Evolutionary conservation across 495 filamentous ascomycete species (phyloP).

Genomic region (Cetradonia linearis): DNA sequence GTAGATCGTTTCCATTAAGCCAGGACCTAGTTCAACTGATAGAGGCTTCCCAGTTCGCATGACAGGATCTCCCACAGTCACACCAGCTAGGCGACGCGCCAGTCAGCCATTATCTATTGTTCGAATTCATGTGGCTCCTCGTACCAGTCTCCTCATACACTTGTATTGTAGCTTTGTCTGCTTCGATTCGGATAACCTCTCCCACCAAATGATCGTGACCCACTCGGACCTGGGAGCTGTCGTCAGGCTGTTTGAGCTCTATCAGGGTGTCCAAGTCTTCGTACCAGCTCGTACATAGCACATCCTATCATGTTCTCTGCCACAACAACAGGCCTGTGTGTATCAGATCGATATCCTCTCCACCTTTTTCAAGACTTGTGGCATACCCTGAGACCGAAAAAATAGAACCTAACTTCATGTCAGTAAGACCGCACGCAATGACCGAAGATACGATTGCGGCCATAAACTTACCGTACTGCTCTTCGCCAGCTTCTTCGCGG

Average conservation of each 20-base stretch:
- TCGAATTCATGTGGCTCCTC: conserved; percentile 11
- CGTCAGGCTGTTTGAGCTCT: conserved; percentile 19
- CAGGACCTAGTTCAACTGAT: conserved; percentile 92
- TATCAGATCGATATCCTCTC: conserved; percentile 25
- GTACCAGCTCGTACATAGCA: conserved; percentile 98
- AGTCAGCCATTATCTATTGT: conserved; percentile 20
- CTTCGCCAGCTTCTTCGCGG: conserved; percentile 39
- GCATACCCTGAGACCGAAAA: conserved; percentile 72
- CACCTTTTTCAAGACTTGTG: conserved; percentile 17
- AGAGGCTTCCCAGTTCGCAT: conserved; percentile 83
- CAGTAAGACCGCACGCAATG: background rate
- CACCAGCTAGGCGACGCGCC: conserved; percentile 50
- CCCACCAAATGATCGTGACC: conserved; percentile 83
- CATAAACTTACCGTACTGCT: conserved; percentile 41
- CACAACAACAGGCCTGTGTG: conserved; percentile 69
- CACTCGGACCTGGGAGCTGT: conserved; percentile 56
- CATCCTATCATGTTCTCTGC: conserved; percentile 98
- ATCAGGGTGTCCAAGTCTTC: background rate
- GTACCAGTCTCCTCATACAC: conserved; percentile 98
- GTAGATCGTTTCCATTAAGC: conserved; percentile 98
- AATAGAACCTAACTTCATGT: conserved; percentile 45
- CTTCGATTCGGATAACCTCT: conserved; percentile 96
- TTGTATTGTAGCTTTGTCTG: conserved; percentile 91
- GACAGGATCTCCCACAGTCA: conserved; percentile 94
- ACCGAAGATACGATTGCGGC: conserved; percentile 12